A percentile compares a stretch with the other conserved stretches of the same genome.
These are phyloP conservation scores for Pezicula radicicola DNA, from an alignment of 2,329 filamentous ascomycete species.

Conservation along the genomic window DNA sequence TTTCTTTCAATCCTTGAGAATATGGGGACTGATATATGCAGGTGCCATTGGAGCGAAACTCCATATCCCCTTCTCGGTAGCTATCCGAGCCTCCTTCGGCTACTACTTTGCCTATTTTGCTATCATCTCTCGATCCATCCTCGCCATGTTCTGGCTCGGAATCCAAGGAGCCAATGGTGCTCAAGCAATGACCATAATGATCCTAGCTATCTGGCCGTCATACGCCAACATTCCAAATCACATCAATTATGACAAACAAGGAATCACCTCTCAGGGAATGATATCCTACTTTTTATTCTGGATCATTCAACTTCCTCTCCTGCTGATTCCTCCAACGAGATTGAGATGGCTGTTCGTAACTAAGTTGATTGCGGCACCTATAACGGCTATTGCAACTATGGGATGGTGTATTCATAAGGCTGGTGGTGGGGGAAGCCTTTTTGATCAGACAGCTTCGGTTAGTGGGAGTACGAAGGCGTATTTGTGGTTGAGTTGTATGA, in stretches of 20 bases:
- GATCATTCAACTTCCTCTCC: constrained; percentile 32
- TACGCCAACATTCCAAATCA: constrained; percentile 50
- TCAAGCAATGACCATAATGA: constrained; percentile 41
- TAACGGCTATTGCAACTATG: constrained; percentile 59
- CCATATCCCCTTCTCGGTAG: constrained; percentile 46
- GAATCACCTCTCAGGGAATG: constrained; percentile 55
- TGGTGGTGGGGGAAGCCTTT: constrained; percentile 35
- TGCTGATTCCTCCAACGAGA: constrained; percentile 47
- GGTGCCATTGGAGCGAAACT: constrained; percentile 41
- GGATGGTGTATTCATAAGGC: constrained; percentile 60
- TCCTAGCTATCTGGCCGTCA: constrained; percentile 49
- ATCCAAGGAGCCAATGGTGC: constrained; percentile 65
- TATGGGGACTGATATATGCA: no score
- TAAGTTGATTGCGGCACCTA: constrained; percentile 48
- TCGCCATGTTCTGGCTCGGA: constrained; percentile 57
- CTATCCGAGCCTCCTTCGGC: constrained; percentile 41
- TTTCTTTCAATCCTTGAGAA: no score
- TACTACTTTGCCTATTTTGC: constrained; percentile 40
- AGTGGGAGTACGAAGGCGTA: constrained; percentile 22
- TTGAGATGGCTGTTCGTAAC: constrained; percentile 50
- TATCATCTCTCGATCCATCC: constrained; percentile 38
- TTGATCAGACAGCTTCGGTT: constrained; percentile 19
- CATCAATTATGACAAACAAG: constrained; percentile 42
- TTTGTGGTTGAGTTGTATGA: constrained; percentile 26
- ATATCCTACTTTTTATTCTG: constrained; percentile 48